Conservation (phyloP, 768 basidiomycete species). For the Lactarius hatsudake region DNA sequence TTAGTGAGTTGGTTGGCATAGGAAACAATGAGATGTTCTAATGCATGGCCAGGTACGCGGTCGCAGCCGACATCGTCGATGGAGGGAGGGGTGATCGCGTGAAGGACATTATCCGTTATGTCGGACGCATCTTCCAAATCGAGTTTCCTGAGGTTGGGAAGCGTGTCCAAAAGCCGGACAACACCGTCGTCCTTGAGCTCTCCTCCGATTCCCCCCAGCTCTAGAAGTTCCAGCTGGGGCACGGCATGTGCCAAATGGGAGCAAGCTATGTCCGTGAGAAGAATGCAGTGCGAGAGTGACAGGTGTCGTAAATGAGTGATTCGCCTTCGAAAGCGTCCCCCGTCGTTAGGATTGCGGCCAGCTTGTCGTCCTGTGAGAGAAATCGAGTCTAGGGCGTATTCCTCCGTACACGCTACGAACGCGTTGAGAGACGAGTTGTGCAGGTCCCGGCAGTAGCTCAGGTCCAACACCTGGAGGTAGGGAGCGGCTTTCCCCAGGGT, state of each 20-base stretch:
- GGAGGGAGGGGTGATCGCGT: constrained; percentile 53
- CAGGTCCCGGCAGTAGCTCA: constrained; percentile 68
- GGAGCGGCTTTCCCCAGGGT: constrained; percentile 66
- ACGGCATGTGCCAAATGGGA: constrained; percentile 67
- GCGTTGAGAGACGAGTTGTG: constrained; percentile 76
- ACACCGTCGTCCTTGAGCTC: constrained; percentile 74
- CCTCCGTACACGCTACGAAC: constrained; percentile 55
- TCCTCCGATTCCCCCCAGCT: constrained; percentile 71
- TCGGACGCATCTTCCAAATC: constrained; percentile 84
- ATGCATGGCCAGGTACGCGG: constrained; percentile 48
- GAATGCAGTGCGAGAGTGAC: constrained; percentile 62
- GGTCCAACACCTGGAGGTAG: constrained; percentile 72
- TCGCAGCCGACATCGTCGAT: constrained; percentile 22
- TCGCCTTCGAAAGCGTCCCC: constrained; percentile 50
- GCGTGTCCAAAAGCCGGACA: constrained; percentile 62
- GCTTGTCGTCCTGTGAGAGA: constrained; percentile 60
- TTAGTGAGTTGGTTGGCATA: constrained; percentile 63
- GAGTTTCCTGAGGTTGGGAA: constrained; percentile 66
- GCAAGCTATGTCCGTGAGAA: constrained; percentile 75
- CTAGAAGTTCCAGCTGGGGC: constrained; percentile 72
- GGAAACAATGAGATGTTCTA: constrained; percentile 74
- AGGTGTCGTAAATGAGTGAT: constrained; percentile 73
- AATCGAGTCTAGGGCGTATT: constrained; percentile 43
- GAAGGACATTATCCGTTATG: constrained; percentile 71
- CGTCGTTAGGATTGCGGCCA: constrained; percentile 56